These are phyloP conservation scores for Cercospora nicotianae DNA, from an alignment of 2,329 filamentous ascomycete genomes.

Conservation along the genomic window DNA sequence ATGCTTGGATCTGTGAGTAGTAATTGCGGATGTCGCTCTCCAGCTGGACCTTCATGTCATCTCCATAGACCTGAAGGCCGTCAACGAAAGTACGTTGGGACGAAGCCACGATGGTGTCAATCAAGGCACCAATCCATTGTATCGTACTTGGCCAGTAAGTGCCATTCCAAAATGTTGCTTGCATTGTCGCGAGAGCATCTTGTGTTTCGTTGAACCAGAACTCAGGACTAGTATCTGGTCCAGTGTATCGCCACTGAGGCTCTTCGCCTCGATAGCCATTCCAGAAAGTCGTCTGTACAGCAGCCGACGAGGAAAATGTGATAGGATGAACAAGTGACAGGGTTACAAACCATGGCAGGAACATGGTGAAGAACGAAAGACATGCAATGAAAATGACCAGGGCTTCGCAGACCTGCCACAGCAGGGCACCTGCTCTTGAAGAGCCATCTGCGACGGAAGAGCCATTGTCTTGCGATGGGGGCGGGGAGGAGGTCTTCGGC, in stretches of 20 bases:
- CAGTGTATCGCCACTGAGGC: constrained; percentile 25
- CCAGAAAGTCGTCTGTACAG: constrained; percentile 21
- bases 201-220: constrained; percentile 34
- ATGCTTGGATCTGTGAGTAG: constrained; percentile 32
- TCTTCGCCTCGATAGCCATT: constrained; percentile 12
- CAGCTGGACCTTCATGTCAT: background rate
- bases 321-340: constrained; percentile 1
- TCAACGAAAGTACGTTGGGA: constrained; percentile 19
- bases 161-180: constrained; percentile 36
- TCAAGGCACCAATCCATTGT: constrained; percentile 36
- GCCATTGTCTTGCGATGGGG: background rate
- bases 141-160: constrained; percentile 30
- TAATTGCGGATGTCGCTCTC: constrained; percentile 32
- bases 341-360: constrained; percentile 9
- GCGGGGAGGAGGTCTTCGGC: background rate
- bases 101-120: constrained; percentile 30
- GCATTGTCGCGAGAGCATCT: constrained; percentile 34
- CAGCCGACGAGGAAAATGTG: background rate
- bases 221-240: constrained; percentile 15
- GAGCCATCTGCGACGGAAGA: background rate
- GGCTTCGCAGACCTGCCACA: constrained; percentile 2
- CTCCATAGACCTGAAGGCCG: constrained; percentile 22
- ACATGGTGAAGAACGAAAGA: constrained; percentile 19
- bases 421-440: background rate
- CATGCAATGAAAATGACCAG: constrained; percentile 12